Conservation (phyloP, 2,329 filamentous ascomycete genomes). For the Chrysoporthe deuterocubensis region DNA sequence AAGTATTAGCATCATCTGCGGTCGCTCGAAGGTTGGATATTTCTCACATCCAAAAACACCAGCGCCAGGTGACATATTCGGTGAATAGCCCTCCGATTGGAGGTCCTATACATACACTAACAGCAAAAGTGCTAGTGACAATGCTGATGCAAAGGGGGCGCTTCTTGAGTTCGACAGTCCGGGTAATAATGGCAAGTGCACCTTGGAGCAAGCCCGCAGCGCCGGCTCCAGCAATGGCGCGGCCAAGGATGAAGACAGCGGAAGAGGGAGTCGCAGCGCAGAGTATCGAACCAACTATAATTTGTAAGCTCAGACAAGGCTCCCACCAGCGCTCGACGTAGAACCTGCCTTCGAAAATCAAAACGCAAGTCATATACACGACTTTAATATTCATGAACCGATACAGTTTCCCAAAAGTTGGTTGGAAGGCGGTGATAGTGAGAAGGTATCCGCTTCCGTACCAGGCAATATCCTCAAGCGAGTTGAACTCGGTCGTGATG, state of each 20-base stretch:
- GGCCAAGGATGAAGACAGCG: constrained; percentile 36
- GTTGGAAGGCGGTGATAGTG: constrained; percentile 44
- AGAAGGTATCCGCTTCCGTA: constrained; percentile 45
- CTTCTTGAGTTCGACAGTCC: constrained; percentile 34
- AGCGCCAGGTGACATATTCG: constrained; percentile 33
- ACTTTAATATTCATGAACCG: constrained; percentile 46
- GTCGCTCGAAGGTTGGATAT: background rate
- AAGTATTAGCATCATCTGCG: background rate
- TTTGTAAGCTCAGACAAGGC: background rate
- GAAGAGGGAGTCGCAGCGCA: constrained; percentile 39
- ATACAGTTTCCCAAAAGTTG: constrained; percentile 43
- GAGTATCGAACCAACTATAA: constrained; percentile 41
- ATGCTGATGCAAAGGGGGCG: constrained; percentile 40
- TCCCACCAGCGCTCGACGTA: too few relatives aligned
- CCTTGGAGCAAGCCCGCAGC: constrained; percentile 49
- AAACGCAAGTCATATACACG: constrained; percentile 41
- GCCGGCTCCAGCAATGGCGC: constrained; percentile 40
- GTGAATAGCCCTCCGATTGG: constrained; percentile 55
- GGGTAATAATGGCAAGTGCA: constrained; percentile 41
- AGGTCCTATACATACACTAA: constrained; percentile 51
- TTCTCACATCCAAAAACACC: constrained; percentile 9
- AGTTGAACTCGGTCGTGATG: constrained; percentile 44
- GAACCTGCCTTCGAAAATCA: constrained; percentile 40
- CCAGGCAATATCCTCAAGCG: constrained; percentile 50
- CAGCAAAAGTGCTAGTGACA: constrained; percentile 47